Conservation (phyloP, 257 asterid species). For the Mentha longifolia region DNA sequence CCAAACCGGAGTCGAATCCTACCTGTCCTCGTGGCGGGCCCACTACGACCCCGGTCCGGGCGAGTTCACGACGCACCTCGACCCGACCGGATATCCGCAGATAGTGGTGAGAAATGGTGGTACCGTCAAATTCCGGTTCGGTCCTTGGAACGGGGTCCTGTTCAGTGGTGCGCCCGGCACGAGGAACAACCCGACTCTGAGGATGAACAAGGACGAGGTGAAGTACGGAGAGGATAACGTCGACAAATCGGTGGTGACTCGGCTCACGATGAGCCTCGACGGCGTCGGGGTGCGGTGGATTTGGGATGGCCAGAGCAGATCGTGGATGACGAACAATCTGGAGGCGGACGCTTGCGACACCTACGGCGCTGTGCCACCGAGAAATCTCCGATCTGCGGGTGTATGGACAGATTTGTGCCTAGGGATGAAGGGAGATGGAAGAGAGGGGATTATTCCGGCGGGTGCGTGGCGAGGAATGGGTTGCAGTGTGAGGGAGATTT, state of each 20-base stretch:
- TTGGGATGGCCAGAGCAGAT: slow-evolving; percentile 32
- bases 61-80: background rate
- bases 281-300: slow-evolving; percentile 34
- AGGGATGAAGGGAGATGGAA: slow-evolving; percentile 27
- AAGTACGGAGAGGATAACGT: slow-evolving; percentile 4
- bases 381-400: slow-evolving; percentile 38
- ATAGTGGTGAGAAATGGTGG: background rate
- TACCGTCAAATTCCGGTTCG: background rate
- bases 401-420: slow-evolving; percentile 44
- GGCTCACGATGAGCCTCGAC: slow-evolving; percentile 15
- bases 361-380: slow-evolving; percentile 40
- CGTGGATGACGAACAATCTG: slow-evolving; percentile 36
- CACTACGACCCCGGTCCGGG: slow-evolving; percentile 6
- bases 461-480: slow-evolving; percentile 34
- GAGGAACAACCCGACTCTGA: slow-evolving; percentile 27
- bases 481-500: slow-evolving; percentile 37
- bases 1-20: background rate
- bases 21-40: slow-evolving; percentile 15
- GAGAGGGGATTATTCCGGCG: slow-evolving; percentile 32
- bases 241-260: slow-evolving; percentile 18
- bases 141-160: slow-evolving; percentile 30
- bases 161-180: slow-evolving; percentile 42
- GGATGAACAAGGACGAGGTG: slow-evolving; percentile 31
- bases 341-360: slow-evolving; percentile 42
- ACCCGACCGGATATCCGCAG: slow-evolving; percentile 28